A percentile compares a stretch with the other conserved stretches of the same genome.
Conservation (phyloP, 148 eudicot species). For the Heliosperma pusillum region DNA sequence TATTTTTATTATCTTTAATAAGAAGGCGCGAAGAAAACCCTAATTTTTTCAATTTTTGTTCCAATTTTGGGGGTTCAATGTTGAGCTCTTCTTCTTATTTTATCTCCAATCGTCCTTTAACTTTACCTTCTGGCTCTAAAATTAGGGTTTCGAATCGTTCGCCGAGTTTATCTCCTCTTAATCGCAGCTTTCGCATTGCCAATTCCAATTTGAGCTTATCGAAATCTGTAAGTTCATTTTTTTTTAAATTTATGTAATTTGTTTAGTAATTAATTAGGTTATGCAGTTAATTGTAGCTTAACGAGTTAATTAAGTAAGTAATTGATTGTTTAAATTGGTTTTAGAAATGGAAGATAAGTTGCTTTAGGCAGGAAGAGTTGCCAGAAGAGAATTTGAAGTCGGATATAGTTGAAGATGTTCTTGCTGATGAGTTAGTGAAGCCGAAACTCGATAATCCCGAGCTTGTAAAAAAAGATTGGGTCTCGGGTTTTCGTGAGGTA, state of each 20-base stretch:
- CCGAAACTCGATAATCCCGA: slow-evolving; percentile 36
- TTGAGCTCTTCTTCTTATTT: slow-evolving; percentile 52
- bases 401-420: slow-evolving; percentile 40
- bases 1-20: slow-evolving; percentile 19
- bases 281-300: too few relatives aligned
- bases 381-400: slow-evolving; percentile 43
- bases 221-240: slow-evolving; percentile 32
- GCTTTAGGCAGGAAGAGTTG: slow-evolving; percentile 65
- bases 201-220: slow-evolving; percentile 34
- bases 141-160: slow-evolving; percentile 42
- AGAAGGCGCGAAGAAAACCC: slow-evolving; percentile 32
- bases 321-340: neutral
- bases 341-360: slow-evolving; percentile 61
- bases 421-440: slow-evolving; percentile 46
- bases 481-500: slow-evolving; percentile 47
- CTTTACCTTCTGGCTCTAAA: slow-evolving; percentile 33
- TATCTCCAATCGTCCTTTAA: slow-evolving; percentile 40
- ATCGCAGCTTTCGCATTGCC: slow-evolving; percentile 33
- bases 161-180: slow-evolving; percentile 25
- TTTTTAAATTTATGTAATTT: neutral
- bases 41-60: slow-evolving; percentile 15
- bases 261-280: too few relatives aligned
- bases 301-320: neutral
- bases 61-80: slow-evolving; percentile 30
- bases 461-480: slow-evolving; percentile 39